phyloP scores from a whole-genome alignment of 2,329 filamentous ascomycete species.

The Penicillium expansum region DNA sequence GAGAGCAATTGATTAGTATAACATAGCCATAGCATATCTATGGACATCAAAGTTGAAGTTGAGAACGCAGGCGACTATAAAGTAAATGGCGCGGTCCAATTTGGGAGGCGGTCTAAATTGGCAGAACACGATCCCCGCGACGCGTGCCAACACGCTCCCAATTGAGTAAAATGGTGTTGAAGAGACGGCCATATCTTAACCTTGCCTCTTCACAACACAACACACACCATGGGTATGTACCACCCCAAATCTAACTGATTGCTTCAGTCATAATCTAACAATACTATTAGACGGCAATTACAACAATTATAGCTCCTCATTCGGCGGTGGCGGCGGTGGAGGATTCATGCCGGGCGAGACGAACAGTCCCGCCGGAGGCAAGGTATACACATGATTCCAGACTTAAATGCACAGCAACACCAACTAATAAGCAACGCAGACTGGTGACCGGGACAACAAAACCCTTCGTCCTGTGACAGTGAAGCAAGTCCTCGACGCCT shows the following conservation, averaged over 20 bases:
- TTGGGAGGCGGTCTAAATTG: not conserved
- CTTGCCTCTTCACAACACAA: conserved; percentile 14
- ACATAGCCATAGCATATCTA: not conserved
- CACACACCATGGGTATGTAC: conserved; percentile 31
- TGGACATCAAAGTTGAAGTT: not conserved
- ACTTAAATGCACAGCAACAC: not conserved
- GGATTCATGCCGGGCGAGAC: conserved; percentile 58
- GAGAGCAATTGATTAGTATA: not conserved
- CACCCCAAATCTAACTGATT: not conserved
- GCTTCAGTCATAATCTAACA: not conserved
- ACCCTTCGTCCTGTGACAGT: conserved; percentile 91
- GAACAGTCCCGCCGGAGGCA: conserved; percentile 48
- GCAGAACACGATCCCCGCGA: conserved; percentile 27
- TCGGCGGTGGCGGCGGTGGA: conserved; percentile 54
- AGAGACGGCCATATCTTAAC: conserved; percentile 6
- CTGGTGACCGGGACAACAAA: conserved; percentile 65
- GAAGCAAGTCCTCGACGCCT: conserved; percentile 85
- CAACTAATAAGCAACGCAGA: conserved; percentile 2
- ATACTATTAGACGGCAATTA: conserved; percentile 33
- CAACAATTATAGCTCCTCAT: conserved; percentile 55
- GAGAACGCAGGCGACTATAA: not conserved
- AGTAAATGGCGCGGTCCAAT: not conserved
- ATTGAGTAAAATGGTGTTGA: conserved; percentile 37
- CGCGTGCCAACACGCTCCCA: conserved; percentile 41
- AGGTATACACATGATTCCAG: conserved; percentile 27